phyloP scores from a whole-genome alignment of 805 yeast species.

The Candida ortonii region DNA sequence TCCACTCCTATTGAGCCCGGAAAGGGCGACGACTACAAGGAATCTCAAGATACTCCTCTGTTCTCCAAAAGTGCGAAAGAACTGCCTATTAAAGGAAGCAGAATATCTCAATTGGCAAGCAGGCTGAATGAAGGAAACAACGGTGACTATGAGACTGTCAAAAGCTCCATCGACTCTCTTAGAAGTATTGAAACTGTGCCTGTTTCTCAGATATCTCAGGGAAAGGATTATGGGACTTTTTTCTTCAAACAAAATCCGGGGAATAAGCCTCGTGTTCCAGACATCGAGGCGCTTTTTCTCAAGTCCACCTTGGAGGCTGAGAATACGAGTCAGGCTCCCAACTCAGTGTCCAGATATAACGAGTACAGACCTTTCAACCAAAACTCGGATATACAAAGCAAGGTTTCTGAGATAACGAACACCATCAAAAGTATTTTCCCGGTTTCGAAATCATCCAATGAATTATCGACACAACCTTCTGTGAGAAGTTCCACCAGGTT shows the following conservation, averaged over 20 bases:
- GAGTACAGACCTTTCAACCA: constrained; percentile 6
- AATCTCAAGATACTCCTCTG: constrained; percentile 17
- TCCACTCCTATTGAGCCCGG: constrained; percentile 20
- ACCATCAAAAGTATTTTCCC: constrained; percentile 16
- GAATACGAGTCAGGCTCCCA: not conserved
- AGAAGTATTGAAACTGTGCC: not conserved
- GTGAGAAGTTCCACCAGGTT: constrained; percentile 25
- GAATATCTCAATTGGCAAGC: constrained; percentile 18
- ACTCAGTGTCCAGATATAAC: not conserved
- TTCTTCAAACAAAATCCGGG: constrained; percentile 16
- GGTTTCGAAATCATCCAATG: constrained; percentile 3
- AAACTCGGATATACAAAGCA: constrained; percentile 1
- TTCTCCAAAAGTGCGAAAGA: constrained; percentile 7
- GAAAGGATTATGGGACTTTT: constrained; percentile 28
- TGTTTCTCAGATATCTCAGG: not conserved
- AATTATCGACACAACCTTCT: constrained; percentile 6
- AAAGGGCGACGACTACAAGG: constrained; percentile 2
- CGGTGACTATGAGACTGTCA: not conserved
- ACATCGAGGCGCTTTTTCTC: constrained; percentile 21
- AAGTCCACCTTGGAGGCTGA: constrained; percentile 8
- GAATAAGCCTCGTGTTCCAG: constrained; percentile 6
- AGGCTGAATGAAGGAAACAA: constrained; percentile 9
- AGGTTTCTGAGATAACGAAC: constrained; percentile 11
- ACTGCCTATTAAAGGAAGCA: constrained; percentile 3
- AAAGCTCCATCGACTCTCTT: no score